Percentiles rank a stretch among this genome's conserved stretches.
These are phyloP conservation scores for Morella rubra DNA, from an alignment of 306 rosid genomes.

Conservation along the genomic window DNA sequence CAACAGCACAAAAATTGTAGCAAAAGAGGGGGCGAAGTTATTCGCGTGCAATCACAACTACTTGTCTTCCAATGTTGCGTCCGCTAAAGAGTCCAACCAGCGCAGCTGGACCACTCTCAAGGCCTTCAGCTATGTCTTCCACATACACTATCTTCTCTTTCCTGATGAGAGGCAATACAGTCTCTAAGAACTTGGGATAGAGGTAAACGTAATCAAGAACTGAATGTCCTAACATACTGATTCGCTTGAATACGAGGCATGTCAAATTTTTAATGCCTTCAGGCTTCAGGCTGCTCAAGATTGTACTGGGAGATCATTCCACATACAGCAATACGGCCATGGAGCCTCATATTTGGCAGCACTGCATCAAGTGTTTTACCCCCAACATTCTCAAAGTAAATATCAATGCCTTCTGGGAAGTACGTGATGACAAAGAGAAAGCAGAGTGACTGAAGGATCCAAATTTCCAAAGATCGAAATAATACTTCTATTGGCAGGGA, in stretches of 20 bases:
- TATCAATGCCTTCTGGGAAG: conserved; percentile 27
- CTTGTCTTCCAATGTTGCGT: conserved; percentile 12
- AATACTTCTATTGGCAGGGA: too few relatives aligned
- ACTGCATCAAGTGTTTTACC: conserved; percentile 28
- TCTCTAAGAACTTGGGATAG: conserved; percentile 26
- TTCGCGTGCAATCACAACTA: conserved; percentile 1
- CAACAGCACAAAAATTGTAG: not conserved
- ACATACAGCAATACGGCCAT: conserved; percentile 23
- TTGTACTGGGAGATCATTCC: conserved; percentile 30
- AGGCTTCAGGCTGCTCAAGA: conserved; percentile 14
- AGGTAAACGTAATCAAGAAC: conserved; percentile 7
- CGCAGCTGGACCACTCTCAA: conserved; percentile 28
- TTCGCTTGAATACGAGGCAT: conserved; percentile 8
- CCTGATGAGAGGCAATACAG: conserved; percentile 11
- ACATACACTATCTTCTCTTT: conserved; percentile 9
- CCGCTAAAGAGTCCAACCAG: conserved; percentile 18
- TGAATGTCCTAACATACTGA: conserved; percentile 15
- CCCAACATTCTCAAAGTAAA: conserved; percentile 25
- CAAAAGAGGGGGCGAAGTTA: not conserved
- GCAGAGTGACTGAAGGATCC: too few relatives aligned
- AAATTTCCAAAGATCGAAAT: not conserved
- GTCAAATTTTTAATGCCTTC: conserved; percentile 13
- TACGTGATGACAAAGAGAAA: conserved; percentile 10
- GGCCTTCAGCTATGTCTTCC: conserved; percentile 27
- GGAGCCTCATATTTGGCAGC: conserved; percentile 19